Evolutionary conservation across 2,329 filamentous ascomycete species (phyloP), one percentile per base, ranked within the genome.

Genomic region (Apiospora sp.): DNA sequence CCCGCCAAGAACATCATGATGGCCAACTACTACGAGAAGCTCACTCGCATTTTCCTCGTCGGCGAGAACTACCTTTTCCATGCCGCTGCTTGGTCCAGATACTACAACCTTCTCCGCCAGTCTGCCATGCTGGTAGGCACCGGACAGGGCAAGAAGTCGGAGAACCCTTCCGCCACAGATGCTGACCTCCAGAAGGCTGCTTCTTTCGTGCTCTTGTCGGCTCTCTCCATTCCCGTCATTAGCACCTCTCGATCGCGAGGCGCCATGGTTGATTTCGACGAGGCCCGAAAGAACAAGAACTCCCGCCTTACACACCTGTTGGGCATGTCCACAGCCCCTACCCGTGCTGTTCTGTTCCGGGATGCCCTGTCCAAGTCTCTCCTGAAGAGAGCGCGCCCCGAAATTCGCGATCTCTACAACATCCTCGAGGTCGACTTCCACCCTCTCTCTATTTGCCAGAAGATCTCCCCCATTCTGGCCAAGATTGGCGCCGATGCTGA

Each of bases 11-110:
- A 98, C 83, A 89, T 98, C 82, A 98, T 99, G 96, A 99, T 99
- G 96, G 96, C 96, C 86, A 99, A 98, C 88, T 99, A 99, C 89
- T 99, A 98, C 85, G 96, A 99, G 89, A 98, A 98, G 87, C 92
- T 99, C 73, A 98, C 96, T 54, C 92, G 95, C 76, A 99, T 99
- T 83, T 99, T 99, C 89, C 91, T 99, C 75, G 96, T 98, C 77
- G 97, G 96, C 83, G 96, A 98, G 86, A 99, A 99, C 88, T 98
- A 98, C 83, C 92, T 99, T 67, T 99, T 99, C 92, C 96, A 99
- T 82, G 96, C 96, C 77, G 96, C 96, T 71, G 95, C 96, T 75
- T 99, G 95, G 94, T 97, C 95, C 78, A 91, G 96, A 79, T 98
- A 98, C 88, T 98, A 98, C 89, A 97, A 95, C 82, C 91, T 99